These are phyloP conservation scores for Tolypocladium guangdongense DNA, from an alignment of 2,329 filamentous ascomycete species.

Conservation along the genomic window DNA sequence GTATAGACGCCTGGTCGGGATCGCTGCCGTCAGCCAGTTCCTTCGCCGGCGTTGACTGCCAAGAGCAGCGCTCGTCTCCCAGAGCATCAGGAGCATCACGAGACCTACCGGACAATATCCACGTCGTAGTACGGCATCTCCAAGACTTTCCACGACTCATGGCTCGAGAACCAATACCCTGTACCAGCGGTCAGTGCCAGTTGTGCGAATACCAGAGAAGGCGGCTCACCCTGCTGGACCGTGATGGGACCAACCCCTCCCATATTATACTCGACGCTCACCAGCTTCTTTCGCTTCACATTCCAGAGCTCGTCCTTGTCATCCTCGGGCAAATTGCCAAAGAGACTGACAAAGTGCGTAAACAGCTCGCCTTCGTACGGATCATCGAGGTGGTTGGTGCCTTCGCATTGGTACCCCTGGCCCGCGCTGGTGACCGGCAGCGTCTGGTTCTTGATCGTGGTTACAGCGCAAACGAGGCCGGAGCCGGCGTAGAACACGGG, in stretches of 20 bases:
- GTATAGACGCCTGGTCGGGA: slow-evolving; percentile 19
- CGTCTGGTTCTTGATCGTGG: slow-evolving; percentile 22
- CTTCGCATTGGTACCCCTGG: slow-evolving; percentile 25
- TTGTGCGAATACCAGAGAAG: not conserved
- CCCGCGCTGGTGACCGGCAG: slow-evolving; percentile 15
- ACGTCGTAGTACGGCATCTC: slow-evolving; percentile 31
- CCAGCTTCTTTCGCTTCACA: slow-evolving; percentile 24
- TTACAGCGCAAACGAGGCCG: slow-evolving; percentile 29
- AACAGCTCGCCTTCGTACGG: slow-evolving; percentile 33
- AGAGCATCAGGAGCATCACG: not conserved
- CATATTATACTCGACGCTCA: slow-evolving; percentile 24
- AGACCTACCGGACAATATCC: slow-evolving; percentile 22
- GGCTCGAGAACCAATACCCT: slow-evolving; percentile 30
- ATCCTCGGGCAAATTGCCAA: slow-evolving; percentile 16
- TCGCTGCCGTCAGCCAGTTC: not conserved
- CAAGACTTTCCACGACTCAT: slow-evolving; percentile 30
- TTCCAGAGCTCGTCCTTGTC: slow-evolving; percentile 26
- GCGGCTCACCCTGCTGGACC: slow-evolving; percentile 22
- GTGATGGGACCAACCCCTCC: slow-evolving; percentile 27
- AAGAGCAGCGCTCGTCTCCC: not conserved
- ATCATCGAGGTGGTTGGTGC: slow-evolving; percentile 22
- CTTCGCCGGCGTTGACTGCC: not conserved
- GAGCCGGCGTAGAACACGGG: slow-evolving; percentile 25
- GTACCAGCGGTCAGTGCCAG: not conserved
- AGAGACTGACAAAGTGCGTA: slow-evolving; percentile 29